A percentile compares a stretch with the other conserved stretches of the same genome.
These are phyloP conservation scores for Ascomycota sp. DNA, from an alignment of 2,329 filamentous ascomycete species.

Conservation along the genomic window DNA sequence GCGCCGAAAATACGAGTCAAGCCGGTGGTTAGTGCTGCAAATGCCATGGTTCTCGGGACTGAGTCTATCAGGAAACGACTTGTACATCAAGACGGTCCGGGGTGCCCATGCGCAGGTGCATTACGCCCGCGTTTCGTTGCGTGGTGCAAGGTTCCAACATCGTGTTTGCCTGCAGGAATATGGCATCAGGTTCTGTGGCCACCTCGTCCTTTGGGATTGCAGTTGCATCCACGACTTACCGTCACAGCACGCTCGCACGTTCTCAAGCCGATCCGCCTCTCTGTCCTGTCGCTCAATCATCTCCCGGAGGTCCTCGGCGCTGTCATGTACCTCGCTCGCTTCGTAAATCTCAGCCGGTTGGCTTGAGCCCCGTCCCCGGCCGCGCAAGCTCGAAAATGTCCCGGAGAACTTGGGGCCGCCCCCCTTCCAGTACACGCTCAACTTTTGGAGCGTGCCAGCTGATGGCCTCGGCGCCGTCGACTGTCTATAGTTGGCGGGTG, in stretches of 20 bases:
- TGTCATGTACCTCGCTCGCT: constrained; percentile 44
- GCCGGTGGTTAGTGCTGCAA: too few relatives aligned
- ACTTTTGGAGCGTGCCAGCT: constrained; percentile 28
- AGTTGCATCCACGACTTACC: constrained; percentile 31
- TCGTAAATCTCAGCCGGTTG: constrained; percentile 31
- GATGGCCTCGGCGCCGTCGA: constrained; percentile 11
- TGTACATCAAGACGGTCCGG: constrained; percentile 12
- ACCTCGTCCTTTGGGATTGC: too few relatives aligned
- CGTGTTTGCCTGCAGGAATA: constrained; percentile 39
- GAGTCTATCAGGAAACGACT: constrained; percentile 14
- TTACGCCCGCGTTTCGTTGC: constrained; percentile 22
- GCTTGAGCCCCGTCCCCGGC: constrained; percentile 21
- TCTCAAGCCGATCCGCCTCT: constrained; percentile 64
- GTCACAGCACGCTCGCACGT: constrained; percentile 92
- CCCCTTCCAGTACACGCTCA: constrained; percentile 37
- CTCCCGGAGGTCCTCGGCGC: constrained; percentile 59
- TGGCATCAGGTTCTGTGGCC: not conserved
- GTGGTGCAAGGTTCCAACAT: constrained; percentile 38
- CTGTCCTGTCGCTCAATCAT: constrained; percentile 60
- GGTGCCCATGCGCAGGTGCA: constrained; percentile 15
- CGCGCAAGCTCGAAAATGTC: constrained; percentile 30
- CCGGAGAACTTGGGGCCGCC: constrained; percentile 20
- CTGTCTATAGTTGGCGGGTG: constrained; percentile 22
- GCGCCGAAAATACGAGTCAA: not conserved
- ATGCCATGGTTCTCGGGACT: constrained; percentile 12